Conservation (phyloP, 163 green algal species). For the Chlamydomonas reinhardtii region DNA sequence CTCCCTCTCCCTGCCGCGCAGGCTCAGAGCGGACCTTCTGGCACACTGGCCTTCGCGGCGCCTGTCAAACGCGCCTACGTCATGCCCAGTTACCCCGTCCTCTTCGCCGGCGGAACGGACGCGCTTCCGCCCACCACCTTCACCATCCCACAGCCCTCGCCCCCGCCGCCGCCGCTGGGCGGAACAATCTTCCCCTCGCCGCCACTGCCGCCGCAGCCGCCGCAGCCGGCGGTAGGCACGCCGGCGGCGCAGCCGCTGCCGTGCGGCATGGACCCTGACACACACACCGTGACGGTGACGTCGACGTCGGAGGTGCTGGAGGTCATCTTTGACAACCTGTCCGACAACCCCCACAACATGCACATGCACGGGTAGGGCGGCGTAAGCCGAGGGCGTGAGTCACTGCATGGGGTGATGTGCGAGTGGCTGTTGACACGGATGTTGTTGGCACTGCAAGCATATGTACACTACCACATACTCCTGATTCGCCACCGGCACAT, state of each 20-base stretch:
- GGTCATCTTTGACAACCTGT: slow-evolving; percentile 5
- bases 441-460: too few relatives aligned
- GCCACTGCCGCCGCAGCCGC: too few relatives aligned
- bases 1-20: too few relatives aligned
- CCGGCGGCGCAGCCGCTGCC: background rate
- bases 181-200: background rate
- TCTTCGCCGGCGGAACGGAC: background rate
- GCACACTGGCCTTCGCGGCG: background rate
- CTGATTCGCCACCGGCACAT: too few relatives aligned
- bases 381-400: too few relatives aligned
- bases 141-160: background rate
- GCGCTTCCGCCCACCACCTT: background rate
- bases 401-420: too few relatives aligned
- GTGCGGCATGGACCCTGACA: background rate
- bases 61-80: background rate
- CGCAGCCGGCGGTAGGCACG: too few relatives aligned
- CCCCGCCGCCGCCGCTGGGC: too few relatives aligned
- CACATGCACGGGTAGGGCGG: slow-evolving; percentile 5
- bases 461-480: too few relatives aligned
- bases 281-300: background rate
- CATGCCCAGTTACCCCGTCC: background rate
- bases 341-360: background rate
- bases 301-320: background rate
- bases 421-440: too few relatives aligned
- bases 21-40: background rate